Evolutionary conservation across 768 basidiomycete genomes (phyloP).

Genomic region (Leccinum variicolor): DNA sequence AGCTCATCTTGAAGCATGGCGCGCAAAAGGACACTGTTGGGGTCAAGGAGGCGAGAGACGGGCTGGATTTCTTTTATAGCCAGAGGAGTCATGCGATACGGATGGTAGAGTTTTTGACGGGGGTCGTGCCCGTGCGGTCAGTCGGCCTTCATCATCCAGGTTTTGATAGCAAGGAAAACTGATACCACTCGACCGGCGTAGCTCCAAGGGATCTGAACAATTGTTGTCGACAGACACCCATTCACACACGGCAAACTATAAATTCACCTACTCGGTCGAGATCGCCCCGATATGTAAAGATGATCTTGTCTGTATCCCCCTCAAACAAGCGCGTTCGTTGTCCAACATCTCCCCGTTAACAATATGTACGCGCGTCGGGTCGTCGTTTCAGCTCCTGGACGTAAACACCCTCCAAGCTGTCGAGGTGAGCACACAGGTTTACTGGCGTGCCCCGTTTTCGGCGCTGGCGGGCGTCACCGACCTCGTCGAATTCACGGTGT

Average conservation of each 20-base stretch:
- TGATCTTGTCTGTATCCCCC: slow-evolving; percentile 88
- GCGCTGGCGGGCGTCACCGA: slow-evolving; percentile 79
- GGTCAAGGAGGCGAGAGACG: slow-evolving; percentile 90
- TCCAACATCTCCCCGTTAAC: slow-evolving; percentile 88
- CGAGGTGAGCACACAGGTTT: slow-evolving; percentile 74
- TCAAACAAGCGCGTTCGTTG: slow-evolving; percentile 74
- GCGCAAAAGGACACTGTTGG: slow-evolving; percentile 96
- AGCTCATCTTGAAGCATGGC: slow-evolving; percentile 93
- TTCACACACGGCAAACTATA: slow-evolving; percentile 90
- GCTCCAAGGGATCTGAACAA: slow-evolving; percentile 93
- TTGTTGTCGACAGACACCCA: slow-evolving; percentile 92
- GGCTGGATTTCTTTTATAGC: slow-evolving; percentile 96
- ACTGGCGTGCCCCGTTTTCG: slow-evolving; percentile 92
- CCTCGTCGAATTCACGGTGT: slow-evolving; percentile 90
- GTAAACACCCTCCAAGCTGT: slow-evolving; percentile 79
- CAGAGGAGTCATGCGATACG: slow-evolving; percentile 88
- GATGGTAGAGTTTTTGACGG: slow-evolving; percentile 90
- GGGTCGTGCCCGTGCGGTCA: slow-evolving; percentile 86
- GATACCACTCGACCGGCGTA: slow-evolving; percentile 24
- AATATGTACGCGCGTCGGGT: slow-evolving; percentile 88
- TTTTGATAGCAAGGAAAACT: not conserved
- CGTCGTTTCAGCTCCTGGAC: slow-evolving; percentile 88
- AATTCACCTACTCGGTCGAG: slow-evolving; percentile 96
- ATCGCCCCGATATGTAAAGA: slow-evolving; percentile 98
- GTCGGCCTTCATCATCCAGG: slow-evolving; percentile 21